Percentiles rank a stretch among this genome's conserved stretches.
phyloP scores from a whole-genome alignment of 495 filamentous ascomycete species.

The Penicillium paradoxum region DNA sequence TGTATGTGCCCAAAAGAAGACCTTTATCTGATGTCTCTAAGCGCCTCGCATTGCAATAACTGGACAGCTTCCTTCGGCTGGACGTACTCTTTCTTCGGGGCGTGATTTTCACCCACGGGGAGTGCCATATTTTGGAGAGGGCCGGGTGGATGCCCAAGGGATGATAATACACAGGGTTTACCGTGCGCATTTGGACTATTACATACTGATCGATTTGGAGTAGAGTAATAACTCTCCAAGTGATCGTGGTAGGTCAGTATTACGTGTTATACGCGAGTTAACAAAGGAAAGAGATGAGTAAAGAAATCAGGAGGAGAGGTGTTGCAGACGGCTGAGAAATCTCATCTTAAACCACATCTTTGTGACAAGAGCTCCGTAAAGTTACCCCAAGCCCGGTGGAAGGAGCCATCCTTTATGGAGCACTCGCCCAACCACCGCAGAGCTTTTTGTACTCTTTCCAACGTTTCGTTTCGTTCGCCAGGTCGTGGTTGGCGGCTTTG shows the following conservation, averaged over 20 bases:
- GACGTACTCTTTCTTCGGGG: too few relatives aligned
- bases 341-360: not conserved
- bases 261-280: not conserved
- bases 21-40: too few relatives aligned
- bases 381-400: not conserved
- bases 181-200: not conserved
- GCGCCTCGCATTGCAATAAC: too few relatives aligned
- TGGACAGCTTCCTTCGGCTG: too few relatives aligned
- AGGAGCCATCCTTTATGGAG: not conserved
- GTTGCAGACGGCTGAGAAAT: not conserved
- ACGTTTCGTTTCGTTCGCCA: not conserved
- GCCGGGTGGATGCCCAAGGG: too few relatives aligned
- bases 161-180: not conserved
- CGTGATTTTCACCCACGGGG: not conserved
- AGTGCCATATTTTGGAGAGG: too few relatives aligned
- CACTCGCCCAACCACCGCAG: not conserved
- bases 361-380: conserved; percentile 4
- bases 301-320: not conserved
- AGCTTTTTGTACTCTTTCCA: not conserved
- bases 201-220: not conserved
- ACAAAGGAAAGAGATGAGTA: not conserved
- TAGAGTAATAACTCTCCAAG: too few relatives aligned
- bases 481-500: not conserved
- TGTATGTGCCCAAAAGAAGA: too few relatives aligned
- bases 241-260: not conserved